phyloP scores from a whole-genome alignment of 1,284 basidiomycete genomes.

The Paramarasmius palmivorus region DNA sequence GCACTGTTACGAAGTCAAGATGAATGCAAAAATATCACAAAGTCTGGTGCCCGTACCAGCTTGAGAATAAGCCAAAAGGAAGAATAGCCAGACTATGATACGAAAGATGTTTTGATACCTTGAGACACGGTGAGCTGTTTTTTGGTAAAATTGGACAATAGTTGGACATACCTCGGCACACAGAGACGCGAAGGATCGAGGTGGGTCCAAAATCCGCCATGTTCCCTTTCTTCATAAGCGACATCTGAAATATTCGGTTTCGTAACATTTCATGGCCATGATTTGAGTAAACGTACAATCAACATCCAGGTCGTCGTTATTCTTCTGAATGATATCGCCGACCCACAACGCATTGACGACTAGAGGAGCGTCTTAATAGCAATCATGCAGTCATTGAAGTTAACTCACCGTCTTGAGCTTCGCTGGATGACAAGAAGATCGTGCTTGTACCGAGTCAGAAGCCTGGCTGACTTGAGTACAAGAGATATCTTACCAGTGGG shows the following conservation, averaged over 20 bases:
- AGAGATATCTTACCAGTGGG: constrained; percentile 59
- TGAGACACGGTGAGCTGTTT: too few species aligned
- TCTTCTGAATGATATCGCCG: constrained; percentile 79
- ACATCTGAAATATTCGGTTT: constrained; percentile 47
- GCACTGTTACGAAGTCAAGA: constrained; percentile 42
- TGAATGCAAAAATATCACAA: constrained; percentile 15
- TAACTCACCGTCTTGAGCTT: constrained; percentile 76
- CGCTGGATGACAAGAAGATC: constrained; percentile 85
- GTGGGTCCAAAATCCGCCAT: constrained; percentile 64
- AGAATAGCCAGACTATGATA: constrained; percentile 81
- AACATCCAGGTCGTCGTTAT: constrained; percentile 68
- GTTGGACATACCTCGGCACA: constrained; percentile 66
- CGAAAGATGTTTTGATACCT: constrained; percentile 80
- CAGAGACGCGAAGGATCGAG: constrained; percentile 78
- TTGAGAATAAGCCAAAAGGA: constrained; percentile 84
- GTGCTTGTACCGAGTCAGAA: constrained; percentile 39
- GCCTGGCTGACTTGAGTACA: neutral
- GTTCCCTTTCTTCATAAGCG: constrained; percentile 53
- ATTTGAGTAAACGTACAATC: constrained; percentile 51
- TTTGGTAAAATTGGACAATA: too few species aligned
- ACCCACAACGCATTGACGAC: constrained; percentile 77
- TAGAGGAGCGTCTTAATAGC: constrained; percentile 24
- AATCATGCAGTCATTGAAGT: neutral
- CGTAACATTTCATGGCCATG: neutral
- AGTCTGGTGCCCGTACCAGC: constrained; percentile 53